phyloP scores from a whole-genome alignment of 257 asterid genomes.

The Jacaranda copaia region DNA sequence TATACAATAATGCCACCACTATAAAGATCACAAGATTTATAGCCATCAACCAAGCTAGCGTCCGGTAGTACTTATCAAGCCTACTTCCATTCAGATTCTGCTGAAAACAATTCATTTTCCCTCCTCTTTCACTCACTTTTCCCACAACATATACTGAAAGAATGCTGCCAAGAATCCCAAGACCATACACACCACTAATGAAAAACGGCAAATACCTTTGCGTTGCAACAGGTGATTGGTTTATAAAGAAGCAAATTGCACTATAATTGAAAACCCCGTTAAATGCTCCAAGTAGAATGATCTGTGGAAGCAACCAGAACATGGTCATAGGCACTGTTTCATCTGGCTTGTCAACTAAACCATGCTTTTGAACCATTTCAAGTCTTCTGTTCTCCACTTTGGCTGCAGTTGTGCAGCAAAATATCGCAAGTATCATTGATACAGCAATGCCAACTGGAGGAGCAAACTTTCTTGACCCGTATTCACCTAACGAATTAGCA shows the following conservation, averaged over 20 bases:
- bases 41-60: slow-evolving; percentile 51
- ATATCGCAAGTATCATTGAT: slow-evolving; percentile 47
- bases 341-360: slow-evolving; percentile 48
- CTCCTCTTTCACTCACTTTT: slow-evolving; percentile 48
- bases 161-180: slow-evolving; percentile 43
- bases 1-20: slow-evolving; percentile 39
- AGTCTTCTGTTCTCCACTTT: slow-evolving; percentile 56
- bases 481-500: not conserved
- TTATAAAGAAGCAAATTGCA: slow-evolving; percentile 35
- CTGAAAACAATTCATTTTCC: slow-evolving; percentile 54
- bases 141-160: slow-evolving; percentile 47
- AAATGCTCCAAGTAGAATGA: slow-evolving; percentile 44
- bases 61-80: slow-evolving; percentile 60
- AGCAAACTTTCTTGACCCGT: slow-evolving; percentile 32
- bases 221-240: slow-evolving; percentile 42
- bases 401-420: slow-evolving; percentile 63
- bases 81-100: slow-evolving; percentile 45
- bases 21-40: slow-evolving; percentile 43
- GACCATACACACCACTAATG: slow-evolving; percentile 36
- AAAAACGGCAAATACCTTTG: slow-evolving; percentile 32
- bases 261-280: slow-evolving; percentile 35
- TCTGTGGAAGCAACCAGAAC: slow-evolving; percentile 61
- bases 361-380: slow-evolving; percentile 42
- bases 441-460: slow-evolving; percentile 43
- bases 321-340: slow-evolving; percentile 48